Base-by-base conservation (phyloP, 192 early-diverging fungal species). In the Linnemannia elongata region DNA sequence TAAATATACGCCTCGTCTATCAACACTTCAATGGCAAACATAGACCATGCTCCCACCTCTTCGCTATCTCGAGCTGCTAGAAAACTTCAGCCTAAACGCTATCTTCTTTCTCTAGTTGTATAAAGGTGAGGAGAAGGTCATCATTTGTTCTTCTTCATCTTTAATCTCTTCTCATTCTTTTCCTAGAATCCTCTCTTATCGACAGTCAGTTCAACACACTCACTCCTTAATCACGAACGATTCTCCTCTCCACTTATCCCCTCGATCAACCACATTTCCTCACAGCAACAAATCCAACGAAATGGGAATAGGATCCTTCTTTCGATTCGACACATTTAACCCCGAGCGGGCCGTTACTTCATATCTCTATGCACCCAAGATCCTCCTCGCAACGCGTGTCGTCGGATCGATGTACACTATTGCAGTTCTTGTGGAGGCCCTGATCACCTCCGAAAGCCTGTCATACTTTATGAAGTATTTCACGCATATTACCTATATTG, bases 391-490 rank as follows among this genome's bases (percentile, higher is more conserved):
- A 52, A 80, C 72, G 54, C 70, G 72, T 27, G 36, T 47, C 2
- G 1, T 80, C 13, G 72, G 79, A 20, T 35, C 49, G 22, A 24
- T 80, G 18, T 80, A 80, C 72, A 49, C 73, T 18, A 3, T 74
- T 22, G 71, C 72, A 3, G 79, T 80, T 13, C 70, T 80, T 18
- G 52, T 73, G 15, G 79, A 72, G 3, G 79, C 79, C 15, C 41
- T 80, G 2, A 72, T 72, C 3, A 74, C 79, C 7, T 69, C 72
- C 3, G 38, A 71, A 1, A 74, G 79, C 45, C 41, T 80, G 22
- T 1, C 27, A 39, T 80, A 80, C 20, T 74, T 80, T n/a, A 80
- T 80, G 35, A 54, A 45, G 6, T 80, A 74, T 41, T 80, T 80
- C 44, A 80, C 79, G 22, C 54, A 80, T 30, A 80, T 80, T 36